These are phyloP conservation scores for Tulasnella sp. DNA, from an alignment of 768 basidiomycete species.

Conservation along the genomic window DNA sequence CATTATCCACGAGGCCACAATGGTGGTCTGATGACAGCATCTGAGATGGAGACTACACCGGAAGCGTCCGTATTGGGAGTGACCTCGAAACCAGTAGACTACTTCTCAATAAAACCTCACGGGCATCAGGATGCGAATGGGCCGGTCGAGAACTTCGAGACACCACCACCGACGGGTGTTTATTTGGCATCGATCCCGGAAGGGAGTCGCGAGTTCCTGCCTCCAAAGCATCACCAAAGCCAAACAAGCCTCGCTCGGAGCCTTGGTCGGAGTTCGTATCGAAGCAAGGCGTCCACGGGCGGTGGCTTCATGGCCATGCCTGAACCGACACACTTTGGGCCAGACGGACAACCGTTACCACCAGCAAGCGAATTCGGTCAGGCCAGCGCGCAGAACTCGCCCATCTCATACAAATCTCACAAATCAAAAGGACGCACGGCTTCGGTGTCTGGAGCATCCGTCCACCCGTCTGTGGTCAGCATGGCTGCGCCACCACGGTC, in stretches of 20 bases:
- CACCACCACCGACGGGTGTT: neutral
- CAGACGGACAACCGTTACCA: neutral
- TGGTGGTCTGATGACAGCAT: slow-evolving; percentile 6
- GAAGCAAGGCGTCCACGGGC: neutral
- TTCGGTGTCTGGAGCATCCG: neutral
- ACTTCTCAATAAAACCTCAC: slow-evolving; percentile 1
- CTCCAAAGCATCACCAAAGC: neutral
- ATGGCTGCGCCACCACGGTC: neutral
- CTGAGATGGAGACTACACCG: slow-evolving; percentile 9
- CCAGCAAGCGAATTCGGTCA: neutral
- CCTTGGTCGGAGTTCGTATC: neutral
- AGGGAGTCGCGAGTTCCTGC: neutral
- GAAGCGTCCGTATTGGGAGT: slow-evolving; percentile 4
- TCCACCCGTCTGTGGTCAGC: neutral
- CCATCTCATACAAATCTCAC: neutral
- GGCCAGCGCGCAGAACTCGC: neutral
- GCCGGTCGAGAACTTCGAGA: neutral
- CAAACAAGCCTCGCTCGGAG: neutral
- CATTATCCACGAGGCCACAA: neutral
- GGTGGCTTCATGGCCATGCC: neutral
- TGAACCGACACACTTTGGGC: neutral
- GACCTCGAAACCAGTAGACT: neutral
- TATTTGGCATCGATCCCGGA: slow-evolving; percentile 1
- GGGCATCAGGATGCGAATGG: neutral
- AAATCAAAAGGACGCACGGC: neutral